Percentiles rank a stretch among this genome's conserved stretches.
Evolutionary conservation across 495 filamentous ascomycete species (phyloP).

Genomic region (Podospora conica): DNA sequence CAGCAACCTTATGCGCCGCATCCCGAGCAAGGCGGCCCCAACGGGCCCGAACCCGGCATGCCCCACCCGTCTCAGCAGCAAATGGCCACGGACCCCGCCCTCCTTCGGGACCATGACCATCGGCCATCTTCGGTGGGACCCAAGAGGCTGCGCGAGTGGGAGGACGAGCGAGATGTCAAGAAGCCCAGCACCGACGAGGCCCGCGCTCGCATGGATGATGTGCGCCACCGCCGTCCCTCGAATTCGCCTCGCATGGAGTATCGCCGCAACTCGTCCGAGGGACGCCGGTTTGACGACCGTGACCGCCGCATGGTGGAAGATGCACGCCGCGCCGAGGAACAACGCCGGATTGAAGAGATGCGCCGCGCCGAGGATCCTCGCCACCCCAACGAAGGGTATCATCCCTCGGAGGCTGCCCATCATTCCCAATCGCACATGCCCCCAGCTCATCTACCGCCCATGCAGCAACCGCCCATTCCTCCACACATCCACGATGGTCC

Average conservation of each 20-base stretch:
- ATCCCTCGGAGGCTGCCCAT: constrained; percentile 86
- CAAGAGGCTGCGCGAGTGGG: constrained; percentile 88
- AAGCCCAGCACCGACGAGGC: constrained; percentile 85
- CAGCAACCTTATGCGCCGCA: constrained; percentile 69
- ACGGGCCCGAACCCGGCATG: constrained; percentile 69
- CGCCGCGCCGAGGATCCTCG: constrained; percentile 54
- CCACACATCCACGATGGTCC: constrained; percentile 49
- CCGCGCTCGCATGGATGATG: constrained; percentile 78
- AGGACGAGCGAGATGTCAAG: constrained; percentile 71
- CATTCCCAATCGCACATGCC: constrained; percentile 65
- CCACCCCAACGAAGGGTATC: constrained; percentile 67
- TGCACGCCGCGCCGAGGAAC: constrained; percentile 41
- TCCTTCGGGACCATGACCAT: constrained; percentile 64
- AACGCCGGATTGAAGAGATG: constrained; percentile 45
- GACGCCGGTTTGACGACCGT: constrained; percentile 52
- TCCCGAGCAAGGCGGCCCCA: constrained; percentile 50
- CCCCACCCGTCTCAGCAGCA: constrained; percentile 65
- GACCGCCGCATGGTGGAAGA: constrained; percentile 43
- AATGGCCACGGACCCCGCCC: constrained; percentile 63
- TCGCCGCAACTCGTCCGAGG: constrained; percentile 74
- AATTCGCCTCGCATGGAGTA: constrained; percentile 59
- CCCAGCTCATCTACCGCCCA: constrained; percentile 61
- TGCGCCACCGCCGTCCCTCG: constrained; percentile 66
- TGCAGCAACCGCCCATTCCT: constrained; percentile 59
- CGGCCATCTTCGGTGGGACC: constrained; percentile 71